These are phyloP conservation scores for Candida quercuum DNA, from an alignment of 805 yeast genomes.

Conservation along the genomic window DNA sequence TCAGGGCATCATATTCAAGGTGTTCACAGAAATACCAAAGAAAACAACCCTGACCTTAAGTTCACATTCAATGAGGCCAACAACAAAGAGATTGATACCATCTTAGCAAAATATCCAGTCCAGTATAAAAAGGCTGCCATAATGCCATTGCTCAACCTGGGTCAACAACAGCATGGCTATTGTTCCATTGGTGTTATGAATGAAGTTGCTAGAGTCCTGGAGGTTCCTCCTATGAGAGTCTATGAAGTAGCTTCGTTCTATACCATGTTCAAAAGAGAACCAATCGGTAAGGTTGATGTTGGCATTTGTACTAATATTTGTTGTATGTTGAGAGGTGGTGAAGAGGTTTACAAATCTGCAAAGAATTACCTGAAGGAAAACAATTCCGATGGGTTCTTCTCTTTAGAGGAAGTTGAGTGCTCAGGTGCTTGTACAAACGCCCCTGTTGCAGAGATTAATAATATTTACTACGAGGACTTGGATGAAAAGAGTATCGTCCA, in stretches of 20 bases:
- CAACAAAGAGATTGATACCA: slow-evolving; percentile 59
- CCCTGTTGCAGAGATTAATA: slow-evolving; percentile 83
- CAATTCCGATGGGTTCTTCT: slow-evolving; percentile 67
- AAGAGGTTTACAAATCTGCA: slow-evolving; percentile 69
- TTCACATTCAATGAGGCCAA: slow-evolving; percentile 71
- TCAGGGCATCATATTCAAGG: slow-evolving; percentile 18
- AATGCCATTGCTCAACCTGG: slow-evolving; percentile 82
- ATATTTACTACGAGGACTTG: slow-evolving; percentile 78
- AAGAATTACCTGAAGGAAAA: slow-evolving; percentile 60
- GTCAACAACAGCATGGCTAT: slow-evolving; percentile 84
- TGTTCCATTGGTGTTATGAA: slow-evolving; percentile 86
- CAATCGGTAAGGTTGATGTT: slow-evolving; percentile 78
- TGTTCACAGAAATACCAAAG: slow-evolving; percentile 69
- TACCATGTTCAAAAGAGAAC: slow-evolving; percentile 84
- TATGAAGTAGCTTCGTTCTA: slow-evolving; percentile 90
- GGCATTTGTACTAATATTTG: slow-evolving; percentile 91
- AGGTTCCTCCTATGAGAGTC: slow-evolving; percentile 92
- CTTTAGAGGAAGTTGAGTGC: slow-evolving; percentile 85
- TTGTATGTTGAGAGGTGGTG: slow-evolving; percentile 80
- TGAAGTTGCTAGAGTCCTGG: slow-evolving; percentile 77
- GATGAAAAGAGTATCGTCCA: slow-evolving; percentile 59
- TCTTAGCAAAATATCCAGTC: slow-evolving; percentile 75
- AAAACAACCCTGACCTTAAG: slow-evolving; percentile 61
- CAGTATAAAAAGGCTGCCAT: slow-evolving; percentile 85
- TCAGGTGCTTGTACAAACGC: slow-evolving; percentile 90